These are phyloP conservation scores for Colletotrichum graminicola DNA, from an alignment of 2,329 filamentous ascomycete species.

Conservation along the genomic window DNA sequence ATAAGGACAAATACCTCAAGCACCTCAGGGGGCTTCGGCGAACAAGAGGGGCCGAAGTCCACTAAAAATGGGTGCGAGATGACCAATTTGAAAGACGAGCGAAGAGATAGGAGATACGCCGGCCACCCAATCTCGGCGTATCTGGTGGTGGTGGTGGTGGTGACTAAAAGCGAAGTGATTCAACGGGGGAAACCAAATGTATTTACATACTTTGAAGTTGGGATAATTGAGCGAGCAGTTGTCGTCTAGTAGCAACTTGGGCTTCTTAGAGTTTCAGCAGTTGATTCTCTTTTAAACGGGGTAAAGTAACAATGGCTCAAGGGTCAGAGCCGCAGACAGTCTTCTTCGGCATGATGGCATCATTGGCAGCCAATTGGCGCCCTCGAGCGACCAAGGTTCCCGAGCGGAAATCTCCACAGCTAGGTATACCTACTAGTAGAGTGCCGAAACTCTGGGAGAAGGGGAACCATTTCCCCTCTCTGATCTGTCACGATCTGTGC, in stretches of 20 bases:
- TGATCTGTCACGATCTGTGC: not conserved
- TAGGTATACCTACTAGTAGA: too few relatives aligned
- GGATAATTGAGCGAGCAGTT: not conserved
- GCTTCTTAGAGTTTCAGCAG: conserved; percentile 10
- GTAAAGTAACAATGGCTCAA: conserved; percentile 22
- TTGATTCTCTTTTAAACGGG: not conserved
- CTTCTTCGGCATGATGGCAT: conserved; percentile 24
- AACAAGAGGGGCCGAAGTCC: conserved; percentile 22
- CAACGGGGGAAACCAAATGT: not conserved
- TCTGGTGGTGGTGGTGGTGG: conserved; percentile 10
- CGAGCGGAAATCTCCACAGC: conserved; percentile 31
- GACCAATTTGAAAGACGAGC: conserved; percentile 16
- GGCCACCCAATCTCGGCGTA: conserved; percentile 20
- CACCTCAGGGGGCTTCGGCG: not conserved
- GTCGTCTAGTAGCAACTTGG: not conserved
- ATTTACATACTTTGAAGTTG: conserved; percentile 1
- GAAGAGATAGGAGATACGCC: conserved; percentile 21
- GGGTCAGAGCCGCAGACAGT: conserved; percentile 17
- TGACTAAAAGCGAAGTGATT: not conserved
- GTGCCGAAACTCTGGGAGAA: conserved; percentile 20
- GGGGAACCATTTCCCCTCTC: not conserved
- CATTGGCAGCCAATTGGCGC: conserved; percentile 33
- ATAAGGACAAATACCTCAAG: conserved; percentile 40
- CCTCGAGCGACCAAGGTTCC: conserved; percentile 29
- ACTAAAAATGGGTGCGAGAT: conserved; percentile 36